Percentiles rank a stretch among this genome's conserved stretches.
These are phyloP conservation scores for Croton setiger DNA, from an alignment of 441 rosid genomes.

Conservation along the genomic window DNA sequence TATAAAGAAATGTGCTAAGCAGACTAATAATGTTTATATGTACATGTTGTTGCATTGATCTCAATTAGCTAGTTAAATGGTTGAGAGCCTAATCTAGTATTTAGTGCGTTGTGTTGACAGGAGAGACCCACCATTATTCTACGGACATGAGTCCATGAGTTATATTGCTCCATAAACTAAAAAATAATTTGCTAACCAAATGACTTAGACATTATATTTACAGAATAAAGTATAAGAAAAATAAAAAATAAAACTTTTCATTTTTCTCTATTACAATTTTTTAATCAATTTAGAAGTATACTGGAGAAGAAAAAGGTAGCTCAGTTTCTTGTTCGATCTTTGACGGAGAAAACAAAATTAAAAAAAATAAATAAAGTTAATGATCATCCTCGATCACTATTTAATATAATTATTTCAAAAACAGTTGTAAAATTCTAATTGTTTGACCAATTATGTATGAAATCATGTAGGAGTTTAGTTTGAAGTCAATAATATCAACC, in stretches of 20 bases:
- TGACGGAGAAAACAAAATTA: no score
- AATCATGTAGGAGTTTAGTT: not conserved
- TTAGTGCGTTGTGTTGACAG: no score
- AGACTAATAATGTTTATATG: no score
- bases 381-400: no score
- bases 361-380: not conserved
- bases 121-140: no score
- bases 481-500: conserved; percentile 17
- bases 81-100: no score
- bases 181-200: not conserved
- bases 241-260: not conserved
- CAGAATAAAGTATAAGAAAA: not conserved
- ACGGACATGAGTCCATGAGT: no score
- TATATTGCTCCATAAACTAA: no score
- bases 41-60: no score
- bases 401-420: not conserved
- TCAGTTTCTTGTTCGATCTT: no score
- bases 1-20: no score
- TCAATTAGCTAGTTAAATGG: no score
- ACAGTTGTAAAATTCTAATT: not conserved
- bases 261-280: not conserved
- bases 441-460: not conserved
- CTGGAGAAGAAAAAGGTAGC: not conserved
- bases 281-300: not conserved
- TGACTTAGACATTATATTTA: not conserved